Evolutionary conservation across 2,329 filamentous ascomycete species (phyloP).

Genomic region (Phyllosticta paracitricarpa): DNA sequence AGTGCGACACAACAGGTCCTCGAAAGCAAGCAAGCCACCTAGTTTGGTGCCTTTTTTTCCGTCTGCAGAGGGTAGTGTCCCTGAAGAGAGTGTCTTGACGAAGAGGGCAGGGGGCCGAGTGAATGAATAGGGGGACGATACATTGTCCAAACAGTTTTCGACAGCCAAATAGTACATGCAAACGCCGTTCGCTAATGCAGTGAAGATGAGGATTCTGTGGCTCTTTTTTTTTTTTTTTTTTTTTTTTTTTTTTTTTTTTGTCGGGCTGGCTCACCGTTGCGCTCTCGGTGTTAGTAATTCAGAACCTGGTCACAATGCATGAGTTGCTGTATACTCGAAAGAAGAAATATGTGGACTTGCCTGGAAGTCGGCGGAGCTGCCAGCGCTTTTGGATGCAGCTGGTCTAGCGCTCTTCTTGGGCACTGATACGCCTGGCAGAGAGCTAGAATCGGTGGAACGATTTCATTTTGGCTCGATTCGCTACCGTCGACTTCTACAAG

Average conservation of each 20-base stretch:
- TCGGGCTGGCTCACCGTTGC: neutral
- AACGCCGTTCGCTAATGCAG: neutral
- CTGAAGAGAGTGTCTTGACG: neutral
- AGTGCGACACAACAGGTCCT: neutral
- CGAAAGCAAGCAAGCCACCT: too few relatives aligned
- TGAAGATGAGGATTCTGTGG: neutral
- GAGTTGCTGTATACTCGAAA: neutral
- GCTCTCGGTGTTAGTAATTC: neutral
- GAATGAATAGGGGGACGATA: neutral
- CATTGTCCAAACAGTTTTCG: neutral
- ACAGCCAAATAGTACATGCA: neutral
- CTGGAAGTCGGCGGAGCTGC: neutral
- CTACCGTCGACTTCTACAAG: constrained; percentile 3
- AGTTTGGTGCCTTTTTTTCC: too few relatives aligned
- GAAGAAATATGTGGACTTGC: neutral
- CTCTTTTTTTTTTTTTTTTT: neutral
- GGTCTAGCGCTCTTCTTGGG: neutral
- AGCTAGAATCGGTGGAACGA: neutral
- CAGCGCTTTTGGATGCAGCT: neutral
- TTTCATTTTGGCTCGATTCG: neutral
- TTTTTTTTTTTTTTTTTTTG: neutral
- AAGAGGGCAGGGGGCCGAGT: neutral
- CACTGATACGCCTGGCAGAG: neutral
- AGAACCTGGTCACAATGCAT: neutral
- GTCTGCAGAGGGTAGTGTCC: too few relatives aligned